Base-by-base conservation (phyloP, 805 yeast genomes). In the Yamadazyma akitaensis region DNA sequence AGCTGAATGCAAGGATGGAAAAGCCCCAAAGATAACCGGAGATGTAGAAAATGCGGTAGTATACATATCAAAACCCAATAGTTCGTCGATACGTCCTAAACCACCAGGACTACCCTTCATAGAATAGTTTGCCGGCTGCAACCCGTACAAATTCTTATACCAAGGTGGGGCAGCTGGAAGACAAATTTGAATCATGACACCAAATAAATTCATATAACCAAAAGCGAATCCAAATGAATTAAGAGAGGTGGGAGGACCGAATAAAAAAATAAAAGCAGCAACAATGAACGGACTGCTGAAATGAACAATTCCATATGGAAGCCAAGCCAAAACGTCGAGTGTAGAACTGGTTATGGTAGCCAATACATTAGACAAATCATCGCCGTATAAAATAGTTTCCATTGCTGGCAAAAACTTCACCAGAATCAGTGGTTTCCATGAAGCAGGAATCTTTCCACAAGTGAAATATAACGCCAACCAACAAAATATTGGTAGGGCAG, bases 121-220 rank as follows among this genome's bases (percentile, higher is more conserved):
- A 44, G 84, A 72, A 65, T 92, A 92, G 66, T 89, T 81, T 2
- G 98, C 98, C 26, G 96, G 94, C 45, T 80, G 84, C 49, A 91
- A 75, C 1, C 96, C 97, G 61, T 92, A 84, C 41, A 84, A 64
- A 49, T 81, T 81, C 58, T 88, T 86, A 63, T 92, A 92, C 99
- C 99, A 92, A 16, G 99, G 99, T 12, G 99, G 96, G 44, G 98
- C 97, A 42, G 94, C 88, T 5, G 99, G 96, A 63, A 88, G 89
- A 5, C 83, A 51, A 54, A 89, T 76, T 68, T 94, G 98, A 46
- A 80, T 79, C 31, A 85, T 59, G 28, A 92, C 97, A 37, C 97
- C 98, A 43, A 81, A 63, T 53, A 91, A 65, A 66, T 92, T 94
- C 92, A 90, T 86, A 71, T 86, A 89, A 11, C 99, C 99, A 69